Evolutionary conservation across 139 green algal genomes (phyloP), one percentile per base, ranked within the genome.

Genomic region (Yamagishiella unicocca): DNA sequence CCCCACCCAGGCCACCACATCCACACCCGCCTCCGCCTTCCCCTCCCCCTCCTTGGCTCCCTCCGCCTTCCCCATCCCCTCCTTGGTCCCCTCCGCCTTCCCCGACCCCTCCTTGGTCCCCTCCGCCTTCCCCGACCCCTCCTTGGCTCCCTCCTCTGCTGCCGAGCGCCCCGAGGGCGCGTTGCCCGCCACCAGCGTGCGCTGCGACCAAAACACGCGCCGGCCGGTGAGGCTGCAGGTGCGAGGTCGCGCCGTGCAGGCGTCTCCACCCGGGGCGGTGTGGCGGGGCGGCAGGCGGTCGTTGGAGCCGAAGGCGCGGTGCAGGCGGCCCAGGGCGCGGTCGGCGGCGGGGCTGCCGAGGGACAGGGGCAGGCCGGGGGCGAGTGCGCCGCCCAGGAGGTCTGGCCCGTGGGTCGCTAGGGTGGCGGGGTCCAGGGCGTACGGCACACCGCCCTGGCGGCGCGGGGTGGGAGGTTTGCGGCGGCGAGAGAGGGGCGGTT

Each of bases 221-320:
- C 87, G 79, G 7, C 81, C 83, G 1, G 71, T 92, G 35, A 9
- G 33, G 1, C 83, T 27, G 53, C 87, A 87, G 1, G 90, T 58
- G 38, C 93, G 93, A 17, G 92, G 93, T 73, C 93, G 91, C 4
- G 90, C 90, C 14, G 85, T 87, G n/a, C 90, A 64, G 1, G 91
- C 93, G 31, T 93, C 83, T 0, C 92, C 92, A 1, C 91, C 91
- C 71, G 80, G 53, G 25, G 35, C 4, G 8, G 35, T 19, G 35
- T 54, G 68, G 8, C 19, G 70, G 9, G 29, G n/a, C 40, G 27
- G 77, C 54, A 87, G 83, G 9, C 10, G 37, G 9, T 29, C 40
- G 35, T 46, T 67, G 4, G 40, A 81, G 1, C 76, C 66, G 8
- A 87, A 14, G 0, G 27, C 0, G 25, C 27, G 27, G n/a, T 31